Conservation (phyloP, 2,329 filamentous ascomycete genomes). For the Calonectria hongkongensis region DNA sequence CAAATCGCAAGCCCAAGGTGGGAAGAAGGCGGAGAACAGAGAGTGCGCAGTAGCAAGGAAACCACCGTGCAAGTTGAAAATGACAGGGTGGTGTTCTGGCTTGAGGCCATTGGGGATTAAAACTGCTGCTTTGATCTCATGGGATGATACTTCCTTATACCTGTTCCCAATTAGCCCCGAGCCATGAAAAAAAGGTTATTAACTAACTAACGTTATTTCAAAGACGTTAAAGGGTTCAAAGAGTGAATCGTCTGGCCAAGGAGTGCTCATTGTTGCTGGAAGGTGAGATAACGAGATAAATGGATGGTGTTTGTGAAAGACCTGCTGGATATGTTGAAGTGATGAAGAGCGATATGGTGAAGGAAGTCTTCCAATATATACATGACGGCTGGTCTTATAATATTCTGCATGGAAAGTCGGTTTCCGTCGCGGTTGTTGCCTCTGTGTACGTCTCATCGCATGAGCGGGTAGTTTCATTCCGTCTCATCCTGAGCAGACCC, state of each 20-base stretch:
- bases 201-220: constrained; percentile 44
- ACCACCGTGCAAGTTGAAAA: constrained; percentile 54
- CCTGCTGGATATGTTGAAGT: background rate
- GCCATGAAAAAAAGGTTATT: fast-evolving
- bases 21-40: constrained; percentile 52
- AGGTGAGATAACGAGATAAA: background rate
- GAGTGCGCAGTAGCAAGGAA: constrained; percentile 50
- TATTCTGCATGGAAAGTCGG: background rate
- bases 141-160: constrained; percentile 46
- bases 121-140: constrained; percentile 49
- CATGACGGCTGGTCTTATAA: background rate
- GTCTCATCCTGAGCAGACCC: background rate
- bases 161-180: constrained; percentile 10
- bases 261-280: constrained; percentile 39
- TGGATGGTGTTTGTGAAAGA: background rate
- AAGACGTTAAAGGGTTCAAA: constrained; percentile 47
- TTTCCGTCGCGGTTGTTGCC: background rate
- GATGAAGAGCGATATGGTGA: background rate
- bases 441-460: background rate
- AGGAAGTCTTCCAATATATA: background rate
- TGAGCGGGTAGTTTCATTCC: constrained; percentile 22
- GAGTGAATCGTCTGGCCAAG: constrained; percentile 46
- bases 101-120: constrained; percentile 53
- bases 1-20: constrained; percentile 47
- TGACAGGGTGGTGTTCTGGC: constrained; percentile 47